Evolutionary conservation across 495 filamentous ascomycete species (phyloP).

Genomic region (Ascobolus immersus): DNA sequence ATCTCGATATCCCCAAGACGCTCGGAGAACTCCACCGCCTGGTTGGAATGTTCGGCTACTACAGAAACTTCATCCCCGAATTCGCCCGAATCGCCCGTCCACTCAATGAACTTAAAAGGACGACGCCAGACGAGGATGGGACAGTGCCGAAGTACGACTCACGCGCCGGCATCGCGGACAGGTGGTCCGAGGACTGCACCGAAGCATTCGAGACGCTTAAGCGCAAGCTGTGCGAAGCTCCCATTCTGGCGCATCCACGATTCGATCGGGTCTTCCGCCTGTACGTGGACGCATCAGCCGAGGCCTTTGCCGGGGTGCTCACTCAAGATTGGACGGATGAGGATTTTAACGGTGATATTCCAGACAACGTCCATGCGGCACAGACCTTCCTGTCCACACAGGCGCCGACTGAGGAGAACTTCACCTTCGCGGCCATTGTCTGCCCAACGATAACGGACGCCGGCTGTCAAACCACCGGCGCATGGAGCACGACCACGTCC

Average conservation of each 20-base stretch:
- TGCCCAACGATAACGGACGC: too few species aligned
- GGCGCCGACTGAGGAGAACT: too few species aligned
- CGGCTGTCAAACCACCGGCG: too few species aligned
- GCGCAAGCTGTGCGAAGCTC: background rate
- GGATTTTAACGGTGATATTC: too few species aligned
- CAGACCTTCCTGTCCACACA: too few species aligned
- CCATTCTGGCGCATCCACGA: background rate
- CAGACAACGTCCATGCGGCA: too few species aligned
- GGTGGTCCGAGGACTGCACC: background rate
- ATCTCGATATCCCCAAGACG: background rate
- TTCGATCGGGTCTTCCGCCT: background rate
- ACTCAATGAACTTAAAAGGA: constrained; percentile 1
- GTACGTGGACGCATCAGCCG: background rate
- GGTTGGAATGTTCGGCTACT: constrained; percentile 5
- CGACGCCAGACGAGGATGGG: background rate
- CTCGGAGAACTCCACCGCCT: constrained; percentile 1
- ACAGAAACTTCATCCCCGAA: constrained; percentile 1
- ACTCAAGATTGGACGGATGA: background rate
- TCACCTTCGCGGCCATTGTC: too few species aligned
- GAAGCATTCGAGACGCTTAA: background rate
- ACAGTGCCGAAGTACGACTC: background rate
- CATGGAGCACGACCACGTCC: too few species aligned
- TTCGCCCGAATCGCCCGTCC: background rate
- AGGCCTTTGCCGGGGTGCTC: background rate
- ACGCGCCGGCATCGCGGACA: background rate